Evolutionary conservation across 768 basidiomycete species (phyloP), one percentile per base, ranked within the genome.

Genomic region (Kwoniella sp.): DNA sequence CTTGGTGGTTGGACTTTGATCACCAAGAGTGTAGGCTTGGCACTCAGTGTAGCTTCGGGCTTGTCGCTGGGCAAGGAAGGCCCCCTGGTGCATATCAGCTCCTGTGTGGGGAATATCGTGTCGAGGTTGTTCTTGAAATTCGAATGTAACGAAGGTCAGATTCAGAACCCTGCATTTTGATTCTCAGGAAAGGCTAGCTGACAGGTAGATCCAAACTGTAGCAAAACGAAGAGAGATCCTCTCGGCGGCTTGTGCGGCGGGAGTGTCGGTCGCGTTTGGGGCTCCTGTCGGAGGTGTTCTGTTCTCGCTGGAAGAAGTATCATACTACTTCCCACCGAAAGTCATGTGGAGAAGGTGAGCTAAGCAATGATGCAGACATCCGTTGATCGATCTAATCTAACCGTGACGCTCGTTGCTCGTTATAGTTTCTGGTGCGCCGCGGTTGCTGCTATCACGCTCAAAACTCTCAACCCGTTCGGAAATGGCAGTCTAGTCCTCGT

Each of bases 251-350:
- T 91, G 92, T 77, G 96, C 95, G 6, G 96, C 96, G 24, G 96
- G 96, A 27, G 96, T 99, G 12, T 91, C 95, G 6, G 95, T 98
- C 25, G 91, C 94, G 0, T 97, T 98, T 74, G 95, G 95, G 50
- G 94, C 95, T 0, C 96, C 96, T 0, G 91, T 99, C 50, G 95
- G 81, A 25, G 81, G 80, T 1, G 78, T 79, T 1, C 67, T 82
- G 1, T 82, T 81, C 67, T 74, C 91, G 68, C 81, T 97, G 68
- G 95, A 98, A 80, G 95, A 98, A 79, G 93, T 95, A 6, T 91
- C 90, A 3, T 95, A 95, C 78, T 98, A 91, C 81, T 98, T 97
- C 79, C 96, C 95, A 13, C 89, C 94, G 0, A 96, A 96, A 83
- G 75, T 77, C 83, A 92, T 97, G 91, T 95, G 91, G 91, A 83